These are phyloP conservation scores for Protomyces pachydermus DNA, from an alignment of 1,139 yeast species.

Conservation along the genomic window DNA sequence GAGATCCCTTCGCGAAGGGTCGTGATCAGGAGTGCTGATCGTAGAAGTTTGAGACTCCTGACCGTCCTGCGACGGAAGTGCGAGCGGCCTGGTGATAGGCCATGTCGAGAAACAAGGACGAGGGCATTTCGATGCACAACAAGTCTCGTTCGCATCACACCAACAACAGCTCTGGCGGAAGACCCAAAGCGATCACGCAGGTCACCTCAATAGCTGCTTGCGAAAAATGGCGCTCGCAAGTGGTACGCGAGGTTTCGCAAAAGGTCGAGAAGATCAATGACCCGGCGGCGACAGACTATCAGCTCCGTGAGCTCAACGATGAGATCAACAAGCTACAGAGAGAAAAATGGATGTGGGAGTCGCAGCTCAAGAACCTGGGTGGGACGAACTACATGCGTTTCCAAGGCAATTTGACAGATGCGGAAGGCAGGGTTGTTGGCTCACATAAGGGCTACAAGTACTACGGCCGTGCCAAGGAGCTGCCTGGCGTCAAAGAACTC, in stretches of 20 bases:
- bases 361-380: slow-evolving; percentile 61
- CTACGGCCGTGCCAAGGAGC: slow-evolving; percentile 77
- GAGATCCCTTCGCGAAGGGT: no score
- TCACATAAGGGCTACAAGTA: slow-evolving; percentile 57
- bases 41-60: no score
- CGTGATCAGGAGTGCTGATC: no score
- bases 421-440: slow-evolving; percentile 37
- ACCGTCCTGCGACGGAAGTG: no score
- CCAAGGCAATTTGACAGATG: slow-evolving; percentile 31
- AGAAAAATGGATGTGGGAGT: slow-evolving; percentile 74
- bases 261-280: slow-evolving; percentile 65
- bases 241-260: slow-evolving; percentile 59
- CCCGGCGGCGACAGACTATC: slow-evolving; percentile 51
- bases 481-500: slow-evolving; percentile 65
- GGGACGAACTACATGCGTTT: slow-evolving; percentile 56
- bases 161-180: slow-evolving; percentile 48
- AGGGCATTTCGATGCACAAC: slow-evolving; percentile 45
- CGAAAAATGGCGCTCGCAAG: slow-evolving; percentile 68
- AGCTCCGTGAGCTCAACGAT: slow-evolving; percentile 70
- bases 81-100: no score
- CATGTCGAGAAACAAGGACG: no score
- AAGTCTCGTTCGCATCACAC: slow-evolving; percentile 61
- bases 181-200: slow-evolving; percentile 58
- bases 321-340: slow-evolving; percentile 62
- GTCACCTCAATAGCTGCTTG: slow-evolving; percentile 61